phyloP scores from a whole-genome alignment of 2,329 filamentous ascomycete genomes.

The Colletotrichum lindemuthianum region DNA sequence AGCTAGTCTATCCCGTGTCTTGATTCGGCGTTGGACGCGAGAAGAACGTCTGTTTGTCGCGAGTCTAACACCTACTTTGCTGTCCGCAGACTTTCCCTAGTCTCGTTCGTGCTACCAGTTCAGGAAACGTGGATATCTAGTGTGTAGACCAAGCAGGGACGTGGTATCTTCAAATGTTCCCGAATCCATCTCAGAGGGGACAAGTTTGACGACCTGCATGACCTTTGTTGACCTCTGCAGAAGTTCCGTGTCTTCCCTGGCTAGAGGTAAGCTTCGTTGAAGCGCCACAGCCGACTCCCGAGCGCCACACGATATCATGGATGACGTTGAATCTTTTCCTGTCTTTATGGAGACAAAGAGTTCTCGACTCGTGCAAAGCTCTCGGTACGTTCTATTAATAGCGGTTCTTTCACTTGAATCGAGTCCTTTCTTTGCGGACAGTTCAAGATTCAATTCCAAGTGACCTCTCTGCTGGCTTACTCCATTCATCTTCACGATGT shows the following conservation, averaged over 20 bases:
- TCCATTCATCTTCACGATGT: no score
- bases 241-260: not conserved
- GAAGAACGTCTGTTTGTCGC: not conserved
- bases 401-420: no score
- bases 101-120: not conserved
- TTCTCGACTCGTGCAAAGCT: no score
- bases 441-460: no score
- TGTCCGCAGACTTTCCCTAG: slow-evolving; percentile 7
- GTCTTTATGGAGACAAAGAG: not conserved
- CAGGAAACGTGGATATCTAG: slow-evolving; percentile 6
- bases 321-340: not conserved
- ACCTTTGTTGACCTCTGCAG: not conserved
- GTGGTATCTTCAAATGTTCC: not conserved
- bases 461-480: no score
- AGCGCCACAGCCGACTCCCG: slow-evolving; percentile 25
- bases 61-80: not conserved
- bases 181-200: not conserved
- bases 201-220: no score
- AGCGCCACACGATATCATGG: not conserved
- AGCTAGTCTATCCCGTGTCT: no score
- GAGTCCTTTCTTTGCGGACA: no score
- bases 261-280: not conserved
- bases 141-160: not conserved
- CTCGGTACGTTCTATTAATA: no score
- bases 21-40: not conserved